Base-by-base conservation (phyloP, 1,284 basidiomycete species). In the Cryptococcus sp. region DNA sequence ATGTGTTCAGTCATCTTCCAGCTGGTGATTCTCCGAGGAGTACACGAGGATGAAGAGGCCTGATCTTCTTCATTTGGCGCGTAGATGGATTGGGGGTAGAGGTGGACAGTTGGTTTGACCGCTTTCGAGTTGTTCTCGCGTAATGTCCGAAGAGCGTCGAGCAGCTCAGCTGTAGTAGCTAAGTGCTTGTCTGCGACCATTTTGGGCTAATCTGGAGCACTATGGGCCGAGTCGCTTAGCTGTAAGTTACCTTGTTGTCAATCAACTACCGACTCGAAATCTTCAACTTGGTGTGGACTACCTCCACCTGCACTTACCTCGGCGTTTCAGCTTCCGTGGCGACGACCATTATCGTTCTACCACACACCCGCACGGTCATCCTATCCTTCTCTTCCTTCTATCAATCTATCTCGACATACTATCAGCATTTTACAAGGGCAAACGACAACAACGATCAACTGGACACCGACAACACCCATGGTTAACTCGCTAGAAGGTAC, bases 1-100 rank as follows among this genome's bases (percentile, higher is more conserved):
- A 90, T 88, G 79, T 85, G 88, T 71, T 96, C 92, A 65, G 88
- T 87, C 90, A 96, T 91, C 78, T 90, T 93, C 92, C 91, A 97
- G 75, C 87, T 91, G 11, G 81, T 80, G 25, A 96, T 76, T 1
- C 57, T 56, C 14, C 69, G 54, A 42, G 67, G 64, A 46, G 4
- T 19, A 34, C 9, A 9, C 32, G 32, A 34, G 32, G 10, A 9
- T 42, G 14, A 41, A 9, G 7, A 47, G 41, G 48, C 43, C 13
- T 16, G 49, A 52, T 40, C 52, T 52, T 62, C 52, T 21, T 54
- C 59, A 46, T 57, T 57, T 28, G 56, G 56, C 37, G 60, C 64
- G 49, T 74, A 74, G 4, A 74, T 37, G 0, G 55, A 46, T 2
- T 66, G 55, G 4, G 72, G 72, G 49, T 74, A 74, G 43, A 65